Evolutionary conservation across 129 eudicot genomes (phyloP), one percentile per base, ranked within the genome.

Genomic region (Chrysanthemum lavandulifolium): DNA sequence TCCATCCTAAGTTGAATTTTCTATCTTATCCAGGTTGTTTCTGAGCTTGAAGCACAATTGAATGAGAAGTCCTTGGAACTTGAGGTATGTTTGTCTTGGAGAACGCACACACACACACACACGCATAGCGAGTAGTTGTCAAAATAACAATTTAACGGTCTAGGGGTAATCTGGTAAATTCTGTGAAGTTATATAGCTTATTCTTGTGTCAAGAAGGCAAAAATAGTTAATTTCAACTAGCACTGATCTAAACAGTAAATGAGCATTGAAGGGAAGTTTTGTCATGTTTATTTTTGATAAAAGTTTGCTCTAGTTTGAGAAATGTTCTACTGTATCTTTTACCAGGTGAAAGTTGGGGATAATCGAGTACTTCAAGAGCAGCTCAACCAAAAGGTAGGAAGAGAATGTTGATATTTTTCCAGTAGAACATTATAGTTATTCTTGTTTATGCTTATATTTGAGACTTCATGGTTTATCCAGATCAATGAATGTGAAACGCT

Each of bases 41-140:
- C 91, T 75, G 97, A 94, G 59, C 84, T 94, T 9, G 79, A 84
- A 83, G 84, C 86, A 31, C 97, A 83, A 57, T 75, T 94, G 75
- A 88, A 87, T 73, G 99, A 94, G 88, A 94, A 94, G 79, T 83
- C 97, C 27, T 86, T 90, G 83, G 96, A 90, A 81, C 96, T 94
- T 78, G 99, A 94, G 99, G 99, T 94, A 77, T 49, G 77, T 55
- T 64, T 43, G 53, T 31, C 43, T 52, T 40, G 9, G 47, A 40
- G 7, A 40, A 40, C 78, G 19, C 43, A 6, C 78, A 29, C 69
- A n/a, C n/a, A 52, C 27, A 56, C 67, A 51, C 27, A 52, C 67
- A 60, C 27, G 18, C 21, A 58, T 45, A 47, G 8, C 54, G 2
- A n/a, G 51, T 50, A 3, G 25, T 67, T 36, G 59, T 43, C 71